Conservation (phyloP, 2,329 filamentous ascomycete genomes). For the Fusarium duplospermum region DNA sequence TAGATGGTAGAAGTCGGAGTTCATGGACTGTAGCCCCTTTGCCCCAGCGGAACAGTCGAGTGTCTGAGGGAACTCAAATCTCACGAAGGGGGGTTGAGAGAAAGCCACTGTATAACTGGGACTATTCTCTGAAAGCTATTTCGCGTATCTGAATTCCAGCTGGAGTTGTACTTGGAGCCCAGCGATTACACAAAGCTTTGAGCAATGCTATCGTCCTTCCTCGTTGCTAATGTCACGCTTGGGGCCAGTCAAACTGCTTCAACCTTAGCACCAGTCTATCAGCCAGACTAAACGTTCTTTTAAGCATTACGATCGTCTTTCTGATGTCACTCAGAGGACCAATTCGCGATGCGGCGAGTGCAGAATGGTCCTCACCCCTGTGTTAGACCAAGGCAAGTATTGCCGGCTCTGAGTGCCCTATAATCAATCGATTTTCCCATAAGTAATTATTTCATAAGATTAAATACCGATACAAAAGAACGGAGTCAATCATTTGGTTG, state of each 20-base stretch:
- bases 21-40: constrained; percentile 27
- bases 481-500: background rate
- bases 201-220: background rate
- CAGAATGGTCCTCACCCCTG: background rate
- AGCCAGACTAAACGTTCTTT: background rate
- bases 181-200: background rate
- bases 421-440: background rate
- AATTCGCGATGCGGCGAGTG: background rate
- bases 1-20: constrained; percentile 26
- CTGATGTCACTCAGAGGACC: background rate
- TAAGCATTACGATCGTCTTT: background rate
- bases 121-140: background rate
- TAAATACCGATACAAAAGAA: background rate
- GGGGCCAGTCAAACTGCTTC: background rate
- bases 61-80: constrained; percentile 29
- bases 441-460: background rate
- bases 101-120: background rate
- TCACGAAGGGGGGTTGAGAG: constrained; percentile 30
- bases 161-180: background rate
- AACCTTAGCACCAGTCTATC: background rate
- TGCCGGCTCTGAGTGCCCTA: background rate
- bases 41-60: constrained; percentile 3
- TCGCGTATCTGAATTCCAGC: background rate
- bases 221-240: background rate
- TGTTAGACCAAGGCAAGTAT: background rate